Conservation (phyloP, 805 yeast genomes). For the Starmerella vaccinii region DNA sequence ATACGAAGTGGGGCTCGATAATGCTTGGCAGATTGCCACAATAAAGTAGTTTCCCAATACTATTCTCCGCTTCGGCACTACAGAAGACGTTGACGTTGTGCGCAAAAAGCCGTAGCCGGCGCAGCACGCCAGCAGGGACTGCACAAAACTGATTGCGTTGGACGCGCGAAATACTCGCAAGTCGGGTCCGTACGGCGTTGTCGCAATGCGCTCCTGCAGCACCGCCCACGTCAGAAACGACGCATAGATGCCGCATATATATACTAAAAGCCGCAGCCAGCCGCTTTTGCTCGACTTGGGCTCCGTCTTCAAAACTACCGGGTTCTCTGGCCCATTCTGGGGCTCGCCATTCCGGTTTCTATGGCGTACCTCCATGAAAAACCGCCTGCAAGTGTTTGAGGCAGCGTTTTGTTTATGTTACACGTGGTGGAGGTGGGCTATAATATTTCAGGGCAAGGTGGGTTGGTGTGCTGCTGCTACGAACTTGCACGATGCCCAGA, state of each 20-base stretch:
- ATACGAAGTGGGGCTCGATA: constrained; percentile 76
- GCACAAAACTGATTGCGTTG: constrained; percentile 62
- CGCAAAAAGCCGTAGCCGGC: constrained; percentile 55
- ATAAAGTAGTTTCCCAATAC: constrained; percentile 25
- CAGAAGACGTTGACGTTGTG: constrained; percentile 26
- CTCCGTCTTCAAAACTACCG: not conserved
- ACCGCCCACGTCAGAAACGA: constrained; percentile 88
- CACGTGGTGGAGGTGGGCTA: not conserved
- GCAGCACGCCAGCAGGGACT: constrained; percentile 59
- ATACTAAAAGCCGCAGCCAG: constrained; percentile 22
- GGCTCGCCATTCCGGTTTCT: not conserved
- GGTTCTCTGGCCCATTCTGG: not conserved
- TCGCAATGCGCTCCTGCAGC: constrained; percentile 77
- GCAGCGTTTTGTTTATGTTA: constrained; percentile 4
- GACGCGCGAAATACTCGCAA: constrained; percentile 59
- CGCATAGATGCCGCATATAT: constrained; percentile 61
- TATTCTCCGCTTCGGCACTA: constrained; percentile 19
- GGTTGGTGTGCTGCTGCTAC: no score
- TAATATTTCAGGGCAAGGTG: not conserved
- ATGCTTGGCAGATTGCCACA: constrained; percentile 48
- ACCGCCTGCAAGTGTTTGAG: not conserved
- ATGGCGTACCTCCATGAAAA: not conserved
- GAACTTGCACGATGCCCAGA: no score
- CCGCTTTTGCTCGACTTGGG: not conserved
- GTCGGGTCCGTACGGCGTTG: constrained; percentile 57